Conservation (phyloP, 805 yeast species). For the Teunomyces aglyptinius region DNA sequence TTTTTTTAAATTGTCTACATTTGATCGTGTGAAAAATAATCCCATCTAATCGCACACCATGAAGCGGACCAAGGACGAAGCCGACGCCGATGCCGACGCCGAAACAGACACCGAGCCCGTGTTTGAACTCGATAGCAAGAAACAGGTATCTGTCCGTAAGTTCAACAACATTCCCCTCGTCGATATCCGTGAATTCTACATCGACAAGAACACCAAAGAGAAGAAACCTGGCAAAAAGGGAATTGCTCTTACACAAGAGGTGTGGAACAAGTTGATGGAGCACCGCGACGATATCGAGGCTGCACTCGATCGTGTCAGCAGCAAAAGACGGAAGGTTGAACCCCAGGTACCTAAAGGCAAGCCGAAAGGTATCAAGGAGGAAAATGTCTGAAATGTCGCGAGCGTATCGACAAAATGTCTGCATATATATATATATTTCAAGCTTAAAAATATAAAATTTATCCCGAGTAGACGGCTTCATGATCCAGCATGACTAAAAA, state of each 20-base stretch:
- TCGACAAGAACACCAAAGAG: slow-evolving; percentile 52
- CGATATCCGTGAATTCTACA: slow-evolving; percentile 82
- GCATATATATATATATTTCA: too few relatives aligned
- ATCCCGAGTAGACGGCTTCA: background rate
- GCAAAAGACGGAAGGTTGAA: background rate
- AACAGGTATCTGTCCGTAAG: slow-evolving; percentile 69
- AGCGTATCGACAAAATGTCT: too few relatives aligned
- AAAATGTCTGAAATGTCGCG: too few relatives aligned
- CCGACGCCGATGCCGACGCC: background rate
- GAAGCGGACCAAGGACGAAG: background rate
- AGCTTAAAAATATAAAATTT: too few relatives aligned
- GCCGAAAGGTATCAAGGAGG: background rate
- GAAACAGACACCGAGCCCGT: slow-evolving; percentile 12
- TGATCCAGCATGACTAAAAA: background rate
- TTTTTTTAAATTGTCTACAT: too few relatives aligned
- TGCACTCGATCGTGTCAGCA: slow-evolving; percentile 35
- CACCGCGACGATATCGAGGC: slow-evolving; percentile 46
- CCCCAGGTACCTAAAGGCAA: background rate
- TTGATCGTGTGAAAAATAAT: too few relatives aligned
- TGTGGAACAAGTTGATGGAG: slow-evolving; percentile 51
- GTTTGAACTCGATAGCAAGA: slow-evolving; percentile 40
- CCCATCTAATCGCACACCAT: background rate
- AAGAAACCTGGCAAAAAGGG: slow-evolving; percentile 82
- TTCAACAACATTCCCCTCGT: slow-evolving; percentile 67
- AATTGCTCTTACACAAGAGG: slow-evolving; percentile 55